Evolutionary conservation across 2,329 filamentous ascomycete genomes (phyloP).

Genomic region (Colletotrichum trifolii): DNA sequence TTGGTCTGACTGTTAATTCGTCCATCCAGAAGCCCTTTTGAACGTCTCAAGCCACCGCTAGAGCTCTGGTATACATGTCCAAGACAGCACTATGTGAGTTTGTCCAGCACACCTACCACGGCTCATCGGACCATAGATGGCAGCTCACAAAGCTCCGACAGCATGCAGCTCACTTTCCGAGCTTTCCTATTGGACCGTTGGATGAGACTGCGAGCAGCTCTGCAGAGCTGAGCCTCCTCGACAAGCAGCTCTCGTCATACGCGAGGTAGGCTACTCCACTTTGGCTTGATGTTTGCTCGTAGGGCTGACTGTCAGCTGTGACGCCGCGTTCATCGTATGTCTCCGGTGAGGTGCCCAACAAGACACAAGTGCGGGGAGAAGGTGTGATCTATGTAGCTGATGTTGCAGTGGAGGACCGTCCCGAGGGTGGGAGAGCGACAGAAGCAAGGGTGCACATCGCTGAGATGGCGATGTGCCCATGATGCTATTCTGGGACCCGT

Average conservation of each 20-base stretch:
- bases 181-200: not conserved
- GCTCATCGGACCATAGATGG: conserved; percentile 8
- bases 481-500: too few relatives aligned
- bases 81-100: not conserved
- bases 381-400: too few relatives aligned
- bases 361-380: too few relatives aligned
- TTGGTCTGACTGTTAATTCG: not conserved
- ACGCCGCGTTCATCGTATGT: too few relatives aligned
- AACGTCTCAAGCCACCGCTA: too few relatives aligned
- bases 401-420: too few relatives aligned
- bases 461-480: too few relatives aligned
- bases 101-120: conserved; percentile 1
- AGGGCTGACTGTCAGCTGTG: not conserved
- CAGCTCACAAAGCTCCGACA: conserved; percentile 4
- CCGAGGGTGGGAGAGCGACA: too few relatives aligned
- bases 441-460: too few relatives aligned
- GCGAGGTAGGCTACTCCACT: not conserved
- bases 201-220: conserved; percentile 4
- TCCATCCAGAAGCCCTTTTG: not conserved
- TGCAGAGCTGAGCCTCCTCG: conserved; percentile 22
- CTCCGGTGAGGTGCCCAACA: too few relatives aligned
- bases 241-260: not conserved
- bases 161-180: not conserved
- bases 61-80: not conserved
- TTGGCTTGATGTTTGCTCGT: not conserved